Percentiles rank a stretch among this genome's conserved stretches.
Evolutionary conservation across 805 yeast genomes (phyloP).

Genomic region (Schizosaccharomyces cryophilus): DNA sequence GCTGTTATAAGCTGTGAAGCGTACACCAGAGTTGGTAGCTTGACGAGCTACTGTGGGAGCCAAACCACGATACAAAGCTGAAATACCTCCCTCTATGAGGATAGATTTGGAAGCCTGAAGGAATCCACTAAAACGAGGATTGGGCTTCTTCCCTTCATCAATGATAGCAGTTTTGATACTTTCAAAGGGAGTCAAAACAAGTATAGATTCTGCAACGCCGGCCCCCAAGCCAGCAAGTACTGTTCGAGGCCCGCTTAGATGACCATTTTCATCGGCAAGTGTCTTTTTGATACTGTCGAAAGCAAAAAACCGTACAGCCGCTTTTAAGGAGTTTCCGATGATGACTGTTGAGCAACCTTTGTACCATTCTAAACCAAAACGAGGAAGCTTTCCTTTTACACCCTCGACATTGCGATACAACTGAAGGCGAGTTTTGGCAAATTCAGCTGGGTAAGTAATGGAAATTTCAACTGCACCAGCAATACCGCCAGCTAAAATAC

Average conservation of each 20-base stretch:
- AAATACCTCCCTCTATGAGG: conserved; percentile 52
- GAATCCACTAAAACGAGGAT: conserved; percentile 49
- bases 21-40: conserved; percentile 84
- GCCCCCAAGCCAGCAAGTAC: conserved; percentile 79
- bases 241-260: conserved; percentile 39
- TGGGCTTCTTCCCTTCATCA: conserved; percentile 60
- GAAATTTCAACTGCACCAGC: conserved; percentile 47
- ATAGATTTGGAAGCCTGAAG: conserved; percentile 38
- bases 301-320: conserved; percentile 83
- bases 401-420: conserved; percentile 17
- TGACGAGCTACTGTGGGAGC: conserved; percentile 86
- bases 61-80: conserved; percentile 69
- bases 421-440: conserved; percentile 84
- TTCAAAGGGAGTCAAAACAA: conserved; percentile 92
- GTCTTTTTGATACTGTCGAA: conserved; percentile 65
- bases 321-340: conserved; percentile 86
- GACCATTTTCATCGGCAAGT: conserved; percentile 62
- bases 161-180: conserved; percentile 87
- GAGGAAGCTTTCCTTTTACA: conserved; percentile 3
- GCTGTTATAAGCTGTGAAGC: conserved; percentile 78
- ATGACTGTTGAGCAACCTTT: conserved; percentile 95
- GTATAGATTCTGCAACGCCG: conserved; percentile 69
- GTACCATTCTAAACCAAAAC: conserved; percentile 29
- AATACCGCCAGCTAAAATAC: conserved; percentile 22
- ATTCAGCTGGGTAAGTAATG: conserved; percentile 86